Base-by-base conservation (phyloP, 208 protist species). In the Trypanosoma lewisi region DNA sequence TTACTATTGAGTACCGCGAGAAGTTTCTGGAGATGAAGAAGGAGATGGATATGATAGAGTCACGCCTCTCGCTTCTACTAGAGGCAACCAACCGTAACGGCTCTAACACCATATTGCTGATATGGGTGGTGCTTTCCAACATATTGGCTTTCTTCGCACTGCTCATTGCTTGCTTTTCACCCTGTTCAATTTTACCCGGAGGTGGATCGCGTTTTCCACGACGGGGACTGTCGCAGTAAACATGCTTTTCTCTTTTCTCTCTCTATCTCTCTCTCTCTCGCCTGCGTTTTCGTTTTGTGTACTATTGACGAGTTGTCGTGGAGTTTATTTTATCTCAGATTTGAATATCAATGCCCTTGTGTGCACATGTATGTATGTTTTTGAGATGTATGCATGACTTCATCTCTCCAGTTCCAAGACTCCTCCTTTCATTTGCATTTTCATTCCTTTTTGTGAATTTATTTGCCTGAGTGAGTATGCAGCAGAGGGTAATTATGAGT, bases 401-500 rank as follows among this genome's bases (percentile, higher is more conserved):
- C n/a, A n/a, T n/a, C n/a, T n/a, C n/a, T n/a, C n/a, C n/a, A n/a
- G n/a, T n/a, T n/a, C n/a, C n/a, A n/a, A n/a, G n/a, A n/a, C n/a
- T n/a, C n/a, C n/a, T n/a, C n/a, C n/a, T n/a, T n/a, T n/a, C n/a
- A n/a, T n/a, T 56, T 41, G 17, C 31, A 3, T 47, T 7, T n/a
- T 23, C 23, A 9, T 19, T 7, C 42, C 14, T n/a, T 47, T 14
- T n/a, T 23, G 42, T 19, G 36, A n/a, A n/a, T n/a, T n/a, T n/a
- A n/a, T n/a, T n/a, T n/a, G n/a, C n/a, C n/a, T n/a, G n/a, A n/a
- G 9, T 41, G 17, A 61, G 11, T n/a, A 87, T 88, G 82, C 77
- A 83, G 64, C 86, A 93, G 50, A 77, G 85, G 41, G 83, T 80
- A 9, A 63, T 93, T 27, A 82, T 84, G 34, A n/a, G 81, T 80